These are phyloP conservation scores for Leptoxyphium fumago DNA, from an alignment of 2,329 filamentous ascomycete species.

Conservation along the genomic window DNA sequence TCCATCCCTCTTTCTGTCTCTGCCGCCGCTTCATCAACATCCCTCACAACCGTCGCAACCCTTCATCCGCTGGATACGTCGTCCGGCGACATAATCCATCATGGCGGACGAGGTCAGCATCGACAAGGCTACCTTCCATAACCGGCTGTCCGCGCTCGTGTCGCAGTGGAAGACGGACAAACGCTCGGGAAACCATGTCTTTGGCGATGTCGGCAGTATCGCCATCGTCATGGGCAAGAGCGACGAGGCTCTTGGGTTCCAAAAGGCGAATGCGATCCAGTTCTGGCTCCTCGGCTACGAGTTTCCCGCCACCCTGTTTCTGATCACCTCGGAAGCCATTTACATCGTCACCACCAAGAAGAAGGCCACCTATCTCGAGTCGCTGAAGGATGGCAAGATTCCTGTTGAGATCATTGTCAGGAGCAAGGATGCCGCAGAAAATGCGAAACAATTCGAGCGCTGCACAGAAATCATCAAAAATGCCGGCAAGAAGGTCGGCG, in stretches of 20 bases:
- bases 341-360: constrained; percentile 93
- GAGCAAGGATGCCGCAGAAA: constrained; percentile 81
- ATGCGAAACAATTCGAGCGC: constrained; percentile 77
- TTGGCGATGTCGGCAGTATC: constrained; percentile 75
- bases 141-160: constrained; percentile 74
- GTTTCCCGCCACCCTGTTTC: constrained; percentile 87
- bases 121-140: constrained; percentile 85
- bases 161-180: constrained; percentile 95
- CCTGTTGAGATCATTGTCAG: constrained; percentile 84
- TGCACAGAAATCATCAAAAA: constrained; percentile 76
- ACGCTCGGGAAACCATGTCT: constrained; percentile 69
- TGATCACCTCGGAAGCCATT: constrained; percentile 75
- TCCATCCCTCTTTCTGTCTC: too few species aligned
- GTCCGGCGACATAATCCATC: constrained; percentile 10
- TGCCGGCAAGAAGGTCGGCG: constrained; percentile 81
- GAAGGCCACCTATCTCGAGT: constrained; percentile 91
- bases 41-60: too few species aligned
- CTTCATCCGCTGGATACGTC: neutral
- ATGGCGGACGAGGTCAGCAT: constrained; percentile 83
- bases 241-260: constrained; percentile 70
- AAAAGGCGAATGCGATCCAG: constrained; percentile 95
- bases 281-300: constrained; percentile 98
- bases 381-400: constrained; percentile 80
- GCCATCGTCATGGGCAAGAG: constrained; percentile 90
- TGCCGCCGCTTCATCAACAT: too few species aligned